Conservation (phyloP, 257 asterid species). For the Solanum lignicaule region DNA sequence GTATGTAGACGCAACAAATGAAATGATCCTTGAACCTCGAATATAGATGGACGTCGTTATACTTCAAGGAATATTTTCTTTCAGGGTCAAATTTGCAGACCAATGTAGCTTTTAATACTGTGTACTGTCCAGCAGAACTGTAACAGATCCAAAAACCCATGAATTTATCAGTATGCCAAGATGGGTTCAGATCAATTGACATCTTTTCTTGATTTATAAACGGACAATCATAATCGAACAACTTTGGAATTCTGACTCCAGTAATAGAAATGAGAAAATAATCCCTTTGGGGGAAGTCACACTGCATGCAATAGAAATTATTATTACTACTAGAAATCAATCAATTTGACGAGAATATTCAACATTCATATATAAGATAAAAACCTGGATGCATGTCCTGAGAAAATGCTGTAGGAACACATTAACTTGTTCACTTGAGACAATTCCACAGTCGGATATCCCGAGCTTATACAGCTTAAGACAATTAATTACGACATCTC, state of each 20-base stretch:
- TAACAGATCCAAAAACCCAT: not conserved
- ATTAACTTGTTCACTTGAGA: no score
- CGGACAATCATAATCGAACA: not conserved
- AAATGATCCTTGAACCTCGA: accelerated
- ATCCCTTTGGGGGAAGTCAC: not conserved
- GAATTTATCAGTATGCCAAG: not conserved
- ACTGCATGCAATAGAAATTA: not conserved
- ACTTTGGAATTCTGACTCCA: not conserved
- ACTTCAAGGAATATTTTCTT: not conserved
- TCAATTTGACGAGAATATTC: no score
- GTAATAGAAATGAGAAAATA: not conserved
- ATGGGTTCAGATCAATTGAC: not conserved
- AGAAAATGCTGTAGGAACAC: no score
- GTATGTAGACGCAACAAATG: not conserved
- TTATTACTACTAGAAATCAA: no score
- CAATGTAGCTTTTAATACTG: not conserved
- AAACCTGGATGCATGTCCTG: no score
- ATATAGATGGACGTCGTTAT: accelerated
- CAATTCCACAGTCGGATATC: not conserved
- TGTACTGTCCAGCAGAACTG: accelerated
- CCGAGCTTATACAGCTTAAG: not conserved
- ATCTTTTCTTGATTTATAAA: not conserved
- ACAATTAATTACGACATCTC: not conserved
- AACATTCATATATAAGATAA: no score
- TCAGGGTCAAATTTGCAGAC: not conserved